These are phyloP conservation scores for Rhizophora mangle DNA, from an alignment of 345 rosid genomes.

Conservation along the genomic window DNA sequence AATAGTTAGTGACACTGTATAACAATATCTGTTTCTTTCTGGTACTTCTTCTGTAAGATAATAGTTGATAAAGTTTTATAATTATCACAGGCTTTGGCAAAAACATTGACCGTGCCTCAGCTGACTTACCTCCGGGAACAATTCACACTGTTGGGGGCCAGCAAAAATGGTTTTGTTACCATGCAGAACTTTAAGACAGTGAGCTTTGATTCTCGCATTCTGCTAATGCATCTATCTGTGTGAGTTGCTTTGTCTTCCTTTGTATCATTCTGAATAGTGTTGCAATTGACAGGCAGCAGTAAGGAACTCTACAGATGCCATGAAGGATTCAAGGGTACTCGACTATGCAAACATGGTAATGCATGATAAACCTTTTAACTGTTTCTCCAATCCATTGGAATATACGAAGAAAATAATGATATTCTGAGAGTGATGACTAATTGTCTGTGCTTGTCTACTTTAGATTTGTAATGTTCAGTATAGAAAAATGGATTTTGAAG, in stretches of 20 bases:
- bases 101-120: conserved; percentile 65
- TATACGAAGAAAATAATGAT: neutral
- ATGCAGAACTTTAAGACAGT: conserved; percentile 80
- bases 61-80: conserved; percentile 6
- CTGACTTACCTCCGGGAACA: conserved; percentile 81
- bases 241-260: neutral
- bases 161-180: conserved; percentile 67
- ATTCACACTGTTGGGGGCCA: conserved; percentile 67
- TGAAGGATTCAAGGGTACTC: conserved; percentile 74
- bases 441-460: conserved; percentile 18
- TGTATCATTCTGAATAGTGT: conserved; percentile 7
- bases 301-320: conserved; percentile 70
- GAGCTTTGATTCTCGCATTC: conserved; percentile 18
- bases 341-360: conserved; percentile 67
- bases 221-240: neutral
- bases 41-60: neutral
- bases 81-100: conserved; percentile 67
- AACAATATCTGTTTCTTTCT: neutral
- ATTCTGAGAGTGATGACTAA: conserved; percentile 2
- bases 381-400: neutral
- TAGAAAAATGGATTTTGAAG: conserved; percentile 79
- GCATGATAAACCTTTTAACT: neutral
- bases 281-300: conserved; percentile 46
- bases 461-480: conserved; percentile 71
- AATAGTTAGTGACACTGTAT: neutral